A percentile compares a stretch with the other conserved stretches of the same genome.
phyloP scores from a whole-genome alignment of 2,329 filamentous ascomycete species.

The Bipolaris bicolor region DNA sequence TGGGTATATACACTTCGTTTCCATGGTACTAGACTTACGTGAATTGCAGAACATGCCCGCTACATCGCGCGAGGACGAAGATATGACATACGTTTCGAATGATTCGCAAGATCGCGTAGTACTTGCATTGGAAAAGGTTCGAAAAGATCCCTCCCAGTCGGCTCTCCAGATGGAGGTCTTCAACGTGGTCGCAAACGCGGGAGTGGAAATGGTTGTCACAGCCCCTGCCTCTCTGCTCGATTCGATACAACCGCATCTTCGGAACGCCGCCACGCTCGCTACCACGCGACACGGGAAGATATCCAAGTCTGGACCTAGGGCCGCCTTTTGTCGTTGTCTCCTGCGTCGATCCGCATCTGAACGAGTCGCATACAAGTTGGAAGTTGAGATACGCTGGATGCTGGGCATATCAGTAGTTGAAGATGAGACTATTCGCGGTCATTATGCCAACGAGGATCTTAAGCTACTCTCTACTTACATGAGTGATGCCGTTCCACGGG shows the following conservation, averaged over 20 bases:
- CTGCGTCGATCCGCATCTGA: slow-evolving; percentile 17
- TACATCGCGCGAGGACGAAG: slow-evolving; percentile 2
- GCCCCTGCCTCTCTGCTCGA: slow-evolving; percentile 20
- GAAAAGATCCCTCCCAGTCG: slow-evolving; percentile 7
- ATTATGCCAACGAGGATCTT: slow-evolving; percentile 33
- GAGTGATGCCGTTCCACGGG: slow-evolving; percentile 12
- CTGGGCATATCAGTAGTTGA: slow-evolving; percentile 38
- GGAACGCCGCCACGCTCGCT: slow-evolving; percentile 27
- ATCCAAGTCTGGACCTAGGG: slow-evolving; percentile 22
- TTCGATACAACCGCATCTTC: slow-evolving; percentile 29
- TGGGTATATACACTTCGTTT: slow-evolving; percentile 16
- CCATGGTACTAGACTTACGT: slow-evolving; percentile 10
- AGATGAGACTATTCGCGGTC: slow-evolving; percentile 16
- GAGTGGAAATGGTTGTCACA: slow-evolving; percentile 30
- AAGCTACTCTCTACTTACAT: slow-evolving; percentile 36
- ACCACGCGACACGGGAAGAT: slow-evolving; percentile 27
- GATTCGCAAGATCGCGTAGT: slow-evolving; percentile 11
- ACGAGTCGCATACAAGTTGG: slow-evolving; percentile 20
- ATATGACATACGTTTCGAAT: not conserved
- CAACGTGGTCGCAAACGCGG: slow-evolving; percentile 19
- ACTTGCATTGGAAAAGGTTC: slow-evolving; percentile 34
- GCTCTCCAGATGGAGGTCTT: slow-evolving; percentile 29
- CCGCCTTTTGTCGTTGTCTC: slow-evolving; percentile 36
- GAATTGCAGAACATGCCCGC: slow-evolving; percentile 8
- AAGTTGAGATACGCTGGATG: slow-evolving; percentile 40